Evolutionary conservation across 768 basidiomycete species (phyloP).

Genomic region (Rhodotorula graminis): DNA sequence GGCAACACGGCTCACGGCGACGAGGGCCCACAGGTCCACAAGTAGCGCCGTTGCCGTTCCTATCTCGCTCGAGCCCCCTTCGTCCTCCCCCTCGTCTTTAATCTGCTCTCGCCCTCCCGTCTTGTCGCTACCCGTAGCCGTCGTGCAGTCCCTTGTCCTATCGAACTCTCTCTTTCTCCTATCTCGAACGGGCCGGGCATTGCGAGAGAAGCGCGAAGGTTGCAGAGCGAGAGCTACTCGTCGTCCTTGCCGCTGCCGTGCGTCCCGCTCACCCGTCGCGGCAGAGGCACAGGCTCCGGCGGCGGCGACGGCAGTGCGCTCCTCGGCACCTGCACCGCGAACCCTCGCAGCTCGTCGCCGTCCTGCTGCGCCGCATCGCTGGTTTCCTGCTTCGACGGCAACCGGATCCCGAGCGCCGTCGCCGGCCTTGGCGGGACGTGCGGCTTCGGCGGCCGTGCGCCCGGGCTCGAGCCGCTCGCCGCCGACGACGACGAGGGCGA

Average conservation of each 20-base stretch:
- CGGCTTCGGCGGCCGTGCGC: slow-evolving; percentile 12
- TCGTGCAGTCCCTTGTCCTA: too few species aligned
- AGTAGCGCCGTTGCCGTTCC: not conserved
- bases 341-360: not conserved
- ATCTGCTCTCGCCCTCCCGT: too few species aligned
- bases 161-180: too few species aligned
- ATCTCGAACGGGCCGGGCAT: too few species aligned
- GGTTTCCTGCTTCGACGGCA: not conserved
- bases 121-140: not conserved
- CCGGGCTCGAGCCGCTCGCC: not conserved
- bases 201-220: too few species aligned
- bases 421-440: slow-evolving; percentile 6
- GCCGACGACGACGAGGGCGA: not conserved
- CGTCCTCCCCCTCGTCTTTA: not conserved
- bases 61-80: not conserved
- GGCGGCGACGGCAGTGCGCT: slow-evolving; percentile 11
- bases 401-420: slow-evolving; percentile 14
- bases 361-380: not conserved
- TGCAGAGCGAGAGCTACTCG: too few species aligned
- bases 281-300: not conserved
- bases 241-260: not conserved
- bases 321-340: not conserved
- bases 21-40: not conserved
- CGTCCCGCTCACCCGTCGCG: too few species aligned
- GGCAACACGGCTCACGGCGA: slow-evolving; percentile 7